phyloP scores from a whole-genome alignment of 371 early-diverging fungal species.

The Circinella umbellata region DNA sequence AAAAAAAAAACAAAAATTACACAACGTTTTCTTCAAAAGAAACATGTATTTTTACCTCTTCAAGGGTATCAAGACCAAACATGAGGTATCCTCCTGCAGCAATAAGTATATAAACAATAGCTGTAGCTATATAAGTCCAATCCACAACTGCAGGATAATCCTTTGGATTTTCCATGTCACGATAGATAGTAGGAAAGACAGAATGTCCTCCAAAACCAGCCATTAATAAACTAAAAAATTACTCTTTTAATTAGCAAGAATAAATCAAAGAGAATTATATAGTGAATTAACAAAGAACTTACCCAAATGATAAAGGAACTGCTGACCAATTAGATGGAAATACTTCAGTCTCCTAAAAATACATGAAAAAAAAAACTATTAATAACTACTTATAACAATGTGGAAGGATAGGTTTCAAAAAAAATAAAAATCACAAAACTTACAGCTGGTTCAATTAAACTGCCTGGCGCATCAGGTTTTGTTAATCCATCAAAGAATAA shows the following conservation, averaged over 20 bases:
- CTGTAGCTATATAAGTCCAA: conserved; percentile 36
- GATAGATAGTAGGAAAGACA: conserved; percentile 42
- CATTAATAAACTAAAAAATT: conserved; percentile 50
- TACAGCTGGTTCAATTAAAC: conserved; percentile 51
- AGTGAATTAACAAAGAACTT: too few species aligned
- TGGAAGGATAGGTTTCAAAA: too few species aligned
- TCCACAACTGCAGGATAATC: conserved; percentile 42
- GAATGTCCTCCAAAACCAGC: conserved; percentile 52
- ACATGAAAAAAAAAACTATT: background rate
- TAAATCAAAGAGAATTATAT: too few species aligned
- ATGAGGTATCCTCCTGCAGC: conserved; percentile 68
- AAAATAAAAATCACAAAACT: conserved; percentile 20
- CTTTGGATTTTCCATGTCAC: conserved; percentile 52
- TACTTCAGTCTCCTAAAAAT: conserved; percentile 35
- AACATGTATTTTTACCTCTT: conserved; percentile 47
- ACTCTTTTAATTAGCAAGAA: too few species aligned
- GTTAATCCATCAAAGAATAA: conserved; percentile 44
- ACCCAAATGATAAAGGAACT: too few species aligned
- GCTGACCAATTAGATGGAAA: conserved; percentile 26
- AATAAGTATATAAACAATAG: conserved; percentile 38
- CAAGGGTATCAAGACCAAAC: conserved; percentile 71
- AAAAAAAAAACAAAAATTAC: too few species aligned
- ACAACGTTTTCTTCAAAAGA: too few species aligned
- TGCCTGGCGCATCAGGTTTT: conserved; percentile 52
- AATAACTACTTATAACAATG: too few species aligned